phyloP scores from a whole-genome alignment of 176 grass and related monocot species.

The Carex scoparia region DNA sequence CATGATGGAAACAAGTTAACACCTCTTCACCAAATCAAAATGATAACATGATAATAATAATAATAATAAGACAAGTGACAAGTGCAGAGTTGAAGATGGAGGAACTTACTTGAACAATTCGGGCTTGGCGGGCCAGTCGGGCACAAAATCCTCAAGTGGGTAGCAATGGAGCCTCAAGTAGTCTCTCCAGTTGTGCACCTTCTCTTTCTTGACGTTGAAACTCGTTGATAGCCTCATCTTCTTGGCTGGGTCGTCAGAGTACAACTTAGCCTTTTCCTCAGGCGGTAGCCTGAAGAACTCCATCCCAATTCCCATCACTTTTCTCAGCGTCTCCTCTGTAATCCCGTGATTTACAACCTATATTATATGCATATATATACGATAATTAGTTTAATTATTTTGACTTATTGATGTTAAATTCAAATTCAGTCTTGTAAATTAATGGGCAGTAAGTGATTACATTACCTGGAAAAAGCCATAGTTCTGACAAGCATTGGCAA shows the following conservation, averaged over 20 bases:
- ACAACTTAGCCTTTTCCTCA: slow-evolving; percentile 81
- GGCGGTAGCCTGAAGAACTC: slow-evolving; percentile 64
- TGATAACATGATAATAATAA: not conserved
- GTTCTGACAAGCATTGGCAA: slow-evolving; percentile 44
- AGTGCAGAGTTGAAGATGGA: not conserved
- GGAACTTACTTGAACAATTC: slow-evolving; percentile 50
- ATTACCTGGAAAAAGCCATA: slow-evolving; percentile 76
- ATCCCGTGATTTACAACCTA: slow-evolving; percentile 77
- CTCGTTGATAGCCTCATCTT: slow-evolving; percentile 93
- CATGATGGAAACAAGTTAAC: too few relatives aligned
- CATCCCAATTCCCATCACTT: slow-evolving; percentile 28
- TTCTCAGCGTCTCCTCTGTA: slow-evolving; percentile 7
- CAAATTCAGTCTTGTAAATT: not conserved
- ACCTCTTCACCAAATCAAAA: not conserved
- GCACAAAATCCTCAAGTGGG: slow-evolving; percentile 57
- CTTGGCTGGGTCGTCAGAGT: slow-evolving; percentile 84
- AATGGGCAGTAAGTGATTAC: not conserved
- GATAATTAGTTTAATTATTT: not conserved
- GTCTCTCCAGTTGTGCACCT: slow-evolving; percentile 85
- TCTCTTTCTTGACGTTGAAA: slow-evolving; percentile 88
- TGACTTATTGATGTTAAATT: not conserved
- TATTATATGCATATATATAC: not conserved
- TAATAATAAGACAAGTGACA: not conserved
- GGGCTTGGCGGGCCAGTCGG: slow-evolving; percentile 59
- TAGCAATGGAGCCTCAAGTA: slow-evolving; percentile 94